Base-by-base conservation (phyloP, 257 asterid genomes). In the Nicotiana attenuata region DNA sequence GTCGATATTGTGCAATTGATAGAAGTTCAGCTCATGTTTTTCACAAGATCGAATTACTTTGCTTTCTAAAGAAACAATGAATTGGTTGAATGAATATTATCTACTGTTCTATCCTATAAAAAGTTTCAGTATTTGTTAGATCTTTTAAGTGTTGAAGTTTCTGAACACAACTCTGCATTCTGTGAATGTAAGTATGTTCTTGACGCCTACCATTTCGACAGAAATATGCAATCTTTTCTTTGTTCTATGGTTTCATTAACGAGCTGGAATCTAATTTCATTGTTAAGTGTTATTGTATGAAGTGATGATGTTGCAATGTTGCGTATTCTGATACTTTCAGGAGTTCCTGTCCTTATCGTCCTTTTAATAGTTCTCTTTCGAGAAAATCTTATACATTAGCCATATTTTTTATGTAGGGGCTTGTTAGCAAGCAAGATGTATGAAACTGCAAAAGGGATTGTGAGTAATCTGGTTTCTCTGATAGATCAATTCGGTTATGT, bases 371-470 rank as follows among this genome's bases (percentile, higher is more conserved):
- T 14, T 8, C 10, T 16, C 26, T 65, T 81, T 26, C 11, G 57
- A 65, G n/a, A 31, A 53, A 53, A 22, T 63, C 19, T 80, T 85
- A 55, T 28, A 59, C 17, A 11, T 63, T 84, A 15, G 8, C 28
- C 75, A 20, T 20, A 61, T 47, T 53, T 60, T 2, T 55, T 38
- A 57, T 85, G 90, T 92, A 95, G 99, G 91, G 99, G 99, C 5
- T 87, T 96, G 87, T 73, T 96, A 81, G 97, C 88, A 16, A 92
- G 99, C 83, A 92, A 91, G 85, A 96, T 96, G 99, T 86, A 86
- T 6, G 93, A 91, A 80, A 94, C 95, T 8, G 97, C 98, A 19
- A 94, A 89, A 84, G 98, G 97, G 85, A 90, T 94, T n/a, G 96
- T 94, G 33, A 83, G 82, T 71, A 96, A 94, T 89, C 96, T 96